Conservation (phyloP, 805 yeast genomes). For the Wickerhamomyces bovis region DNA sequence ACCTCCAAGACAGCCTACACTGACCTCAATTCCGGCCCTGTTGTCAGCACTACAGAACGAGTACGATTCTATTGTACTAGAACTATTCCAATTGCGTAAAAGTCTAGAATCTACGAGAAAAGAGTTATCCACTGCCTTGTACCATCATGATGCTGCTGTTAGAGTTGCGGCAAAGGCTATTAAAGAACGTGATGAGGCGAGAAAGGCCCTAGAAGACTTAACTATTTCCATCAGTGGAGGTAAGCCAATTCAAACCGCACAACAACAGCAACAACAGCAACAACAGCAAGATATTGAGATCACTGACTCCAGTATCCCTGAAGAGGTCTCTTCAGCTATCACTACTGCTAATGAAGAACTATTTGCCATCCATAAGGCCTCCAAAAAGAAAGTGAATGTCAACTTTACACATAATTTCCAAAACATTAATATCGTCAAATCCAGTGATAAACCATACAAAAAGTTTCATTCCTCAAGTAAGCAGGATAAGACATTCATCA, state of each 20-base stretch:
- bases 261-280: slow-evolving; percentile 1
- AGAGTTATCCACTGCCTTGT: slow-evolving; percentile 71
- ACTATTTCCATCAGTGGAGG: slow-evolving; percentile 34
- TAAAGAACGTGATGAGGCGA: slow-evolving; percentile 72
- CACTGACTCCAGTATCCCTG: slow-evolving; percentile 7
- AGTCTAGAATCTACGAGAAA: slow-evolving; percentile 60
- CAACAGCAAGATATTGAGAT: slow-evolving; percentile 3
- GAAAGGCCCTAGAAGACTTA: slow-evolving; percentile 54
- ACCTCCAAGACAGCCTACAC: slow-evolving; percentile 37
- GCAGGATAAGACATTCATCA: slow-evolving; percentile 3
- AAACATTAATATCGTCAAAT: neutral
- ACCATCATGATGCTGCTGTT: slow-evolving; percentile 86
- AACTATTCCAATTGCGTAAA: slow-evolving; percentile 69
- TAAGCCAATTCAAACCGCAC: slow-evolving; percentile 1
- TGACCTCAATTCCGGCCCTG: slow-evolving; percentile 72
- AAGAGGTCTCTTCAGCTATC: slow-evolving; percentile 5
- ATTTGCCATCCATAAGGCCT: slow-evolving; percentile 17
- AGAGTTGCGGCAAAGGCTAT: slow-evolving; percentile 73
- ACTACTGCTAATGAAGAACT: slow-evolving; percentile 12
- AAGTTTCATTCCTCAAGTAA: slow-evolving; percentile 4
- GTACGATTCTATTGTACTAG: slow-evolving; percentile 85
- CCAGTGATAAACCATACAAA: slow-evolving; percentile 15
- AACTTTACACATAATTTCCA: slow-evolving; percentile 8
- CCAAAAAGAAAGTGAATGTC: slow-evolving; percentile 19
- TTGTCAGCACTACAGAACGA: slow-evolving; percentile 75